Evolutionary conservation across 192 early-diverging fungal species (phyloP), one percentile per base, ranked within the genome.

Genomic region (Coemansia sp.): DNA sequence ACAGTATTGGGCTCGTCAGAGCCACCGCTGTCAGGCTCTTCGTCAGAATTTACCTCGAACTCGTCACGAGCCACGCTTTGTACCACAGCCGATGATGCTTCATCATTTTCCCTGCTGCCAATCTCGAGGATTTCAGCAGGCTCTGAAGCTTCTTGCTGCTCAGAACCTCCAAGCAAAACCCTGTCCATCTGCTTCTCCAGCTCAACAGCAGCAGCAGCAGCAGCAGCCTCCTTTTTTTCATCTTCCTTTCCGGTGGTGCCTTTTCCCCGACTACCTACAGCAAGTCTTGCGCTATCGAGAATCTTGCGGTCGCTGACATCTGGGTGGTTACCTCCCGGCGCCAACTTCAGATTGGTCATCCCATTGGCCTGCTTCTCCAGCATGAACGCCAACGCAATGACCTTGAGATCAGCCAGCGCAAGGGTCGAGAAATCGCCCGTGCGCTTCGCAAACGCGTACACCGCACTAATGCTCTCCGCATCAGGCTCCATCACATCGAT

Each of bases 401-500:
- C 88, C 70, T 89, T 92, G 56, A 98, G 68, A 89, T 99, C 96
- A 15, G 91, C 88, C 25, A 84, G 63, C 16, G 91, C 90, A 18
- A 99, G 81, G 28, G 83, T 81, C 23, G 90, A 71, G 72, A 87
- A 95, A 79, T 99, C 96, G 48, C 96, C 96, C 5, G 96, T 95
- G 69, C 89, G 90, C 64, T 90, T 92, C 43, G 95, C 84, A 80
- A 97, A 97, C 7, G 84, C 86, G 26, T 90, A 79, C 16, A 97
- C 95, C 70, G 86, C 66, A 45, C 66, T 45, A 63, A 78, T 70
- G 43, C 77, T 77, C 67, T 68, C 70, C 6, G 66, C 61, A 49
- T 81, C 64, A 4, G 78, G 74, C 10, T 59, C 35, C n/a, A 70
- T 58, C 4, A 76, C 33, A 59, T 64, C 25, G 10, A 83, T 31